Evolutionary conservation across 108 stramenopile species (phyloP).

Genomic region (Skeletonema potamos): DNA sequence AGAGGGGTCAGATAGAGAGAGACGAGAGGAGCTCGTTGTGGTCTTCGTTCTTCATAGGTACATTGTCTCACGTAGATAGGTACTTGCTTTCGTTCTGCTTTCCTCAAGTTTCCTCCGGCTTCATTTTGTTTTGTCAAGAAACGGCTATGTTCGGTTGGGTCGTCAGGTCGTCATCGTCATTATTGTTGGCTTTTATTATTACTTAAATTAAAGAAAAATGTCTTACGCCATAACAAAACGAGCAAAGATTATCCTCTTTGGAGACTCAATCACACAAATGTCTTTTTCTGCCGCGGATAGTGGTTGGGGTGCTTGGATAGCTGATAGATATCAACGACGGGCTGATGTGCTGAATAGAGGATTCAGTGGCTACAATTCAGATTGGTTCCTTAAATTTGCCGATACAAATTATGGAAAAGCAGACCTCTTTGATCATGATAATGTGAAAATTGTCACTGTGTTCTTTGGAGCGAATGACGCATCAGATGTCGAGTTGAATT

Average conservation of each 20-base stretch:
- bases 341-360: conserved; percentile 82
- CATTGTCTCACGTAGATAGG: no score
- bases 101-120: no score
- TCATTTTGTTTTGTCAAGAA: no score
- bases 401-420: conserved; percentile 18
- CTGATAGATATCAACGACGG: conserved; percentile 64
- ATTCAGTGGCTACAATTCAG: conserved; percentile 72
- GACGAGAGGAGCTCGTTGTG: no score
- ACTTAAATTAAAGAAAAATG: neutral
- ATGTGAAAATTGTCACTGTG: conserved; percentile 43
- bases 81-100: no score
- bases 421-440: conserved; percentile 27
- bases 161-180: no score
- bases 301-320: conserved; percentile 65
- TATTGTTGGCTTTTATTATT: no score
- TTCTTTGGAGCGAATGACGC: conserved; percentile 85
- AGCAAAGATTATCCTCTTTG: conserved; percentile 56
- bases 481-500: conserved; percentile 23
- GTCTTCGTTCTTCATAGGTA: no score
- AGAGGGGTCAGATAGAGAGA: no score
- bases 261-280: conserved; percentile 75
- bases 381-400: conserved; percentile 11
- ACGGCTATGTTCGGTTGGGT: no score
- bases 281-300: conserved; percentile 5
- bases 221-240: neutral